Percentiles rank a stretch among this genome's conserved stretches.
Evolutionary conservation across 257 asterid species (phyloP).

Genomic region (Solanum commersonii): DNA sequence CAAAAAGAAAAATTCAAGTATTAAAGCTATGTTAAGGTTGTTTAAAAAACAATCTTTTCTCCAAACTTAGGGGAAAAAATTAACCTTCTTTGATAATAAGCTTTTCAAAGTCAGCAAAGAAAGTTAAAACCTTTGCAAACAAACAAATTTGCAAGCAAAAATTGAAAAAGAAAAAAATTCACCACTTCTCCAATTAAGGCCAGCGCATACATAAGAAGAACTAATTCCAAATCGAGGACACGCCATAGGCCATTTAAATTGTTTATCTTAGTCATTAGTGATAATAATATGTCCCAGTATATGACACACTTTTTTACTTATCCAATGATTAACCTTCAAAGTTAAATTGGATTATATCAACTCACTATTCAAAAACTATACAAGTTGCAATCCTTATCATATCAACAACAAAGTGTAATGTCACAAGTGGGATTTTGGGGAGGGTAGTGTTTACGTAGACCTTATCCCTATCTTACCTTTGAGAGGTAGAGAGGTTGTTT

Average conservation of each 20-base stretch:
- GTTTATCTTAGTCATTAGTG: background rate
- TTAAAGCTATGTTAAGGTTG: background rate
- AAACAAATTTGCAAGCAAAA: background rate
- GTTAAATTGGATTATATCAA: background rate
- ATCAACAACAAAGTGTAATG: background rate
- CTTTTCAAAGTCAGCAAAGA: background rate
- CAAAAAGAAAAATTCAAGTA: background rate
- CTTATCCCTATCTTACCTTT: background rate
- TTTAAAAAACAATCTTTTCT: background rate
- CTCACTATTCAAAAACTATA: background rate
- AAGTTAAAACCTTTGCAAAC: background rate
- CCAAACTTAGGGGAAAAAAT: background rate
- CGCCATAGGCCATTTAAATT: background rate
- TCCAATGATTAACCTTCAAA: background rate
- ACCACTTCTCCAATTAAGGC: background rate
- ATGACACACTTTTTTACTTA: background rate
- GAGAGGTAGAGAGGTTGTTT: background rate
- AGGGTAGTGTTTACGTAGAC: background rate
- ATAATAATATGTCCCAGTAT: background rate
- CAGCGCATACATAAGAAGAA: background rate
- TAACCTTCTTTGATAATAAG: background rate
- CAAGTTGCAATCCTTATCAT: background rate
- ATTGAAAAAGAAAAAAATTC: background rate
- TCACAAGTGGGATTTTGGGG: background rate
- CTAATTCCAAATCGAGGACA: background rate